Percentiles rank a stretch among this genome's conserved stretches.
Conservation (phyloP, 768 basidiomycete genomes). For the Phaffia australis region DNA sequence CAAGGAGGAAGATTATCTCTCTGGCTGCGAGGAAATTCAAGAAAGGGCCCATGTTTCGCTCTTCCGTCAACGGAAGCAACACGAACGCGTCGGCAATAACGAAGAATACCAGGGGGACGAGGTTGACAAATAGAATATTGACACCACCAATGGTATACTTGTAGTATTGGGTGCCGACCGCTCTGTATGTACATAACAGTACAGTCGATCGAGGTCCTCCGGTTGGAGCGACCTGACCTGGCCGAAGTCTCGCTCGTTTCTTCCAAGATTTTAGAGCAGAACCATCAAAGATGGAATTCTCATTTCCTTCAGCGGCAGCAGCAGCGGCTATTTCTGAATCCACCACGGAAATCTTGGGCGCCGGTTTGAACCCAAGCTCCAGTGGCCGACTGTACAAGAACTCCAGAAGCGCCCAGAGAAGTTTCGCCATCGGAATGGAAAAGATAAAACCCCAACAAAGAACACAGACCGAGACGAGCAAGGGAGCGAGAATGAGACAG, state of each 20-base stretch:
- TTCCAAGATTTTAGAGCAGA: conserved; percentile 43
- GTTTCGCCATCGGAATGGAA: conserved; percentile 94
- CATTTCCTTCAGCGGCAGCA: conserved; percentile 1
- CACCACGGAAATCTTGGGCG: conserved; percentile 46
- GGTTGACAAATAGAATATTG: conserved; percentile 95
- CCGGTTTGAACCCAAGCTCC: conserved; percentile 81
- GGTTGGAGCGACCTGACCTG: conserved; percentile 79
- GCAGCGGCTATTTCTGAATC: background rate
- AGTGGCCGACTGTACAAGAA: conserved; percentile 69
- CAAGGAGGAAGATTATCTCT: conserved; percentile 67
- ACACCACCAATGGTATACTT: conserved; percentile 98
- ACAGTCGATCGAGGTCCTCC: conserved; percentile 76
- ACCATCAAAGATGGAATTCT: conserved; percentile 27
- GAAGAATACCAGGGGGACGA: conserved; percentile 85
- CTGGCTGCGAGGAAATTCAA: conserved; percentile 61
- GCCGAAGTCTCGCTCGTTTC: conserved; percentile 49
- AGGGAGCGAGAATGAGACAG: conserved; percentile 66
- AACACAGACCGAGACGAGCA: conserved; percentile 75
- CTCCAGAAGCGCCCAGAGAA: conserved; percentile 87
- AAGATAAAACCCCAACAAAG: conserved; percentile 92
- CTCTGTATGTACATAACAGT: conserved; percentile 85
- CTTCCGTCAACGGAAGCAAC: conserved; percentile 53
- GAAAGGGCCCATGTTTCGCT: conserved; percentile 52
- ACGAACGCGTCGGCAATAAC: conserved; percentile 88
- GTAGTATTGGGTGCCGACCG: conserved; percentile 83